Evolutionary conservation across 345 rosid species (phyloP).

Genomic region (Aquilaria yunnanensis): DNA sequence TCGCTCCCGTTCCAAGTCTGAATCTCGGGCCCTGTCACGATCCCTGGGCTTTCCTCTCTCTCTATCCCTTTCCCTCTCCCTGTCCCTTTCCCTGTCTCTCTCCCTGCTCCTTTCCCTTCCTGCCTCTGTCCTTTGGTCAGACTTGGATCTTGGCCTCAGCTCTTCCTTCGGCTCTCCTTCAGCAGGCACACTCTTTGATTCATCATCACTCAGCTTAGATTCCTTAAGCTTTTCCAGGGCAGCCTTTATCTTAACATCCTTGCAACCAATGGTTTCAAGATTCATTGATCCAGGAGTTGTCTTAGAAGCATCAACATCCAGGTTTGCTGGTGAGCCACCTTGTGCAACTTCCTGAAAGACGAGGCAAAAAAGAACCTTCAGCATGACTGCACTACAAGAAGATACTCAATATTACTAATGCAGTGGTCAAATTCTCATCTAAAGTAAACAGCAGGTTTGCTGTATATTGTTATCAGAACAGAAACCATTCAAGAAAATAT

Average conservation of each 20-base stretch:
- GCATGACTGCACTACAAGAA: background rate
- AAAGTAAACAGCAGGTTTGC: background rate
- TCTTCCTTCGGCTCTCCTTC: conserved; percentile 51
- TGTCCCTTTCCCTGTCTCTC: conserved; percentile 28
- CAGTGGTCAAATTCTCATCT: background rate
- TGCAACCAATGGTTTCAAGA: conserved; percentile 44
- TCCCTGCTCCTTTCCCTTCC: conserved; percentile 34
- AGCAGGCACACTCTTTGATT: conserved; percentile 34
- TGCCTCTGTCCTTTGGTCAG: conserved; percentile 44
- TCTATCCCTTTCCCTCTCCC: conserved; percentile 53
- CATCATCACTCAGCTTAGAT: conserved; percentile 55
- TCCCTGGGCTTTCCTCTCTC: conserved; percentile 46
- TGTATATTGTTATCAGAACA: background rate
- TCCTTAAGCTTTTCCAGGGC: conserved; percentile 50
- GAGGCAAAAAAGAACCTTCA: background rate
- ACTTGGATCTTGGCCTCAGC: conserved; percentile 32
- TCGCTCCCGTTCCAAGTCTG: conserved; percentile 69
- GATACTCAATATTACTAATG: background rate
- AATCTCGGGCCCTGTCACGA: conserved; percentile 70
- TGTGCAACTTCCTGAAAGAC: conserved; percentile 45
- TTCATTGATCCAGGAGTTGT: conserved; percentile 25
- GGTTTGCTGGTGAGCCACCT: conserved; percentile 32
- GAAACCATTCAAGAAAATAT: background rate
- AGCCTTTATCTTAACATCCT: conserved; percentile 32
- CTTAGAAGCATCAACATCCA: conserved; percentile 32